These are phyloP conservation scores for Endotrypanum monterogeii DNA, from an alignment of 208 protist genomes.

Conservation along the genomic window DNA sequence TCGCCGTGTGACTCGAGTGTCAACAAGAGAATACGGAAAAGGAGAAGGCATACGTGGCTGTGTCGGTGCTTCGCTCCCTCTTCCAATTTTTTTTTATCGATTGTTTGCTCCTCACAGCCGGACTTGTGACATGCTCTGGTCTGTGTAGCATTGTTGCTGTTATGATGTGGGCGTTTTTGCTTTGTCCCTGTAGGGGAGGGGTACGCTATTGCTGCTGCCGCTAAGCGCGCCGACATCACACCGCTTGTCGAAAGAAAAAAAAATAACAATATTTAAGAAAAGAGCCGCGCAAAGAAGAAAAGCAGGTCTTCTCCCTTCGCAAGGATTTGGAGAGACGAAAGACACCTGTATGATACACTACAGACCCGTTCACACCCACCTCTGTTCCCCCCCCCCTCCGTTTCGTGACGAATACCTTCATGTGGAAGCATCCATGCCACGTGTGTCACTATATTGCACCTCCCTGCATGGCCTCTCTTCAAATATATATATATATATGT, in stretches of 20 bases:
- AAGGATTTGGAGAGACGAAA: not conserved
- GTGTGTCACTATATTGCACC: not conserved
- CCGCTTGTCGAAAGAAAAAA: not conserved
- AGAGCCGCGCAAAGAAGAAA: too few species aligned
- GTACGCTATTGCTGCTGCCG: not conserved
- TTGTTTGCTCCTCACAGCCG: not conserved
- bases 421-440: not conserved
- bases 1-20: not conserved
- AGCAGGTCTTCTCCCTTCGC: not conserved
- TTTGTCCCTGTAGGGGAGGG: not conserved
- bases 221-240: slow-evolving; percentile 1
- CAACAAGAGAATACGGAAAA: not conserved
- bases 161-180: not conserved
- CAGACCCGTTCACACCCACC: not conserved
- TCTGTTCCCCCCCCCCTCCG: not conserved
- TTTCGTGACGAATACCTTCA: not conserved
- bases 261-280: not conserved
- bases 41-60: not conserved
- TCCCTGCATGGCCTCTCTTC: not conserved
- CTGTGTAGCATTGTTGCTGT: too few species aligned
- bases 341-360: not conserved
- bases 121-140: not conserved
- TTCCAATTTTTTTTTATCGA: not conserved
- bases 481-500: too few species aligned
- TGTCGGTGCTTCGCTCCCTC: not conserved